These are phyloP conservation scores for Yarrowia bubula DNA, from an alignment of 805 yeast genomes.

Conservation along the genomic window DNA sequence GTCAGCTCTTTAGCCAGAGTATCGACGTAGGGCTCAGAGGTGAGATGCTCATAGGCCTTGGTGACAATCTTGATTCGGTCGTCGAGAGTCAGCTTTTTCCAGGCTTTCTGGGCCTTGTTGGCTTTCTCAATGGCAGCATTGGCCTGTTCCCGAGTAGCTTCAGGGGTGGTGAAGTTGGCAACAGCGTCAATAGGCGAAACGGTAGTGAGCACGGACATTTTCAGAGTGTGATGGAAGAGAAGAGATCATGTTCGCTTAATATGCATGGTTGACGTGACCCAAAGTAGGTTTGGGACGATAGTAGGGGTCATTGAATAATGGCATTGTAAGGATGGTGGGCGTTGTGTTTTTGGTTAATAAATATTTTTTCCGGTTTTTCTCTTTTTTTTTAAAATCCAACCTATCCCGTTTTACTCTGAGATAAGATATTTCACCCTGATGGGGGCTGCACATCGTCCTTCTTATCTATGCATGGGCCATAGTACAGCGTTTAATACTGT, in stretches of 20 bases:
- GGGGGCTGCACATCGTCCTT: background rate
- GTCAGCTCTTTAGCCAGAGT: slow-evolving; percentile 38
- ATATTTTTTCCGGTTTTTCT: background rate
- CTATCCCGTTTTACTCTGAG: background rate
- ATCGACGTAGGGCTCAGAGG: slow-evolving; percentile 31
- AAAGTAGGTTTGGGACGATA: background rate
- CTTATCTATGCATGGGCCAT: slow-evolving; percentile 18
- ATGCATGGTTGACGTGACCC: background rate
- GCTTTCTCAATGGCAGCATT: slow-evolving; percentile 31
- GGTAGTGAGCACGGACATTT: slow-evolving; percentile 33
- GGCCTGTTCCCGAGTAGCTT: slow-evolving; percentile 33
- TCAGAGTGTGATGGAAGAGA: background rate
- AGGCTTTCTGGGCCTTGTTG: slow-evolving; percentile 33
- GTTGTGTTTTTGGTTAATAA: no score
- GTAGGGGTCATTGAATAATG: background rate
- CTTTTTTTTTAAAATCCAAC: background rate
- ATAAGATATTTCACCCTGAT: background rate
- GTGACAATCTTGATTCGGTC: slow-evolving; percentile 35
- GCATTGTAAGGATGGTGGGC: no score
- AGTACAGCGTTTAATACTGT: background rate
- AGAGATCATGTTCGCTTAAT: slow-evolving; percentile 12
- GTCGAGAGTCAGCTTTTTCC: slow-evolving; percentile 33
- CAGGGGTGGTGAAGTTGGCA: slow-evolving; percentile 35
- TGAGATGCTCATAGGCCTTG: slow-evolving; percentile 34
- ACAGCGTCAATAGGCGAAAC: slow-evolving; percentile 38